Conservation (phyloP, 2,329 filamentous ascomycete species). For the Neospermospora avenae region DNA sequence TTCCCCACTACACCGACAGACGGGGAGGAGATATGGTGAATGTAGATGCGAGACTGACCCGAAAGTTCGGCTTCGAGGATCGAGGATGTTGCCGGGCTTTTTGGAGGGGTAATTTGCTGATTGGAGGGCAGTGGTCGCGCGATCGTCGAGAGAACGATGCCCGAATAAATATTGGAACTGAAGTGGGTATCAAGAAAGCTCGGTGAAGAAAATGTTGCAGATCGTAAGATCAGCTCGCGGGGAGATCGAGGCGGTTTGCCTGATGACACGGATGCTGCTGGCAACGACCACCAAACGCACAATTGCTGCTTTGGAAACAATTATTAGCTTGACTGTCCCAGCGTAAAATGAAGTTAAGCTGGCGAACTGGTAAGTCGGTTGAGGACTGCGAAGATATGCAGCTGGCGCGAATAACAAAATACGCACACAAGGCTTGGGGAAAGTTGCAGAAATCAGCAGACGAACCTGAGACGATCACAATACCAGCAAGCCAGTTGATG, state of each 20-base stretch:
- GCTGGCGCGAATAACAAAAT: conserved; percentile 20
- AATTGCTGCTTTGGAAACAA: conserved; percentile 18
- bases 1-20: conserved; percentile 19
- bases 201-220: conserved; percentile 17
- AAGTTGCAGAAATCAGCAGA: conserved; percentile 10
- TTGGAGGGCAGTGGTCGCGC: neutral
- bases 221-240: conserved; percentile 22
- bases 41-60: conserved; percentile 6
- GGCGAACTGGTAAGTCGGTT: conserved; percentile 3
- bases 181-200: conserved; percentile 15
- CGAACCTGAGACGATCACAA: conserved; percentile 18
- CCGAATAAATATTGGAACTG: conserved; percentile 8
- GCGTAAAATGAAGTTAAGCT: conserved; percentile 8
- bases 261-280: conserved; percentile 30
- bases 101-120: conserved; percentile 6
- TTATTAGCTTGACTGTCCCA: conserved; percentile 21
- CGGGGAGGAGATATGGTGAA: neutral
- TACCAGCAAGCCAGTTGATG: conserved; percentile 13
- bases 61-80: conserved; percentile 4
- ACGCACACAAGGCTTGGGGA: conserved; percentile 13
- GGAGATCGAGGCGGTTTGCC: conserved; percentile 25
- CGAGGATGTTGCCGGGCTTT: neutral
- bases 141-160: conserved; percentile 4
- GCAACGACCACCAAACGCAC: conserved; percentile 21
- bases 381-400: conserved; percentile 10